Percentiles rank a stretch among this genome's conserved stretches.
These are phyloP conservation scores for Onygenales sp. DNA, from an alignment of 2,329 filamentous ascomycete genomes.

Conservation along the genomic window DNA sequence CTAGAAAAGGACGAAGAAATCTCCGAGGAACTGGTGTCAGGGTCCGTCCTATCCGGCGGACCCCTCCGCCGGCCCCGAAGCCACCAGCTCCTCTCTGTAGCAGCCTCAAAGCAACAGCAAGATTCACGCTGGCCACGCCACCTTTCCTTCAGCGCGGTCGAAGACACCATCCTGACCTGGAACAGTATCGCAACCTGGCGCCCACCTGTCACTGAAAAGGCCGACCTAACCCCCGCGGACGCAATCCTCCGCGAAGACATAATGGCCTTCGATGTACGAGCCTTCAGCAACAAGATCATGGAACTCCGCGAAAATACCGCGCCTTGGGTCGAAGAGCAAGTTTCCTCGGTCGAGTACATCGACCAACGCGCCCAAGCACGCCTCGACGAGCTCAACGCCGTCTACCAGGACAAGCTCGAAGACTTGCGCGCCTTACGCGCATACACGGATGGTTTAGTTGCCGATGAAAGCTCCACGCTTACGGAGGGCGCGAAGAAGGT, in stretches of 20 bases:
- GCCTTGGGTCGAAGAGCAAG: conserved; percentile 35
- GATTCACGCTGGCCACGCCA: conserved; percentile 31
- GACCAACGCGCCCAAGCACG: conserved; percentile 55
- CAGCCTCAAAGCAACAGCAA: conserved; percentile 12
- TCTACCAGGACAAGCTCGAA: conserved; percentile 63
- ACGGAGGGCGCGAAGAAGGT: conserved; percentile 67
- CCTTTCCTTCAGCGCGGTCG: conserved; percentile 39
- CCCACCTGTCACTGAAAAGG: conserved; percentile 22
- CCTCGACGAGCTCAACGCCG: conserved; percentile 53
- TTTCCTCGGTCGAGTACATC: conserved; percentile 44
- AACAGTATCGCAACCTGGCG: conserved; percentile 19
- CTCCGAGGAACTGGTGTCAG: not conserved
- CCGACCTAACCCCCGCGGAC: conserved; percentile 32
- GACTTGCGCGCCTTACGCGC: conserved; percentile 60
- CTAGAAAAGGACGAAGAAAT: not conserved
- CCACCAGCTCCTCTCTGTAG: conserved; percentile 17
- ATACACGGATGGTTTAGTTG: conserved; percentile 58
- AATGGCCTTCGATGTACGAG: conserved; percentile 25
- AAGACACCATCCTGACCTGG: conserved; percentile 34
- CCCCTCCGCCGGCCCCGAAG: conserved; percentile 29
- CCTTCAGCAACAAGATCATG: conserved; percentile 27
- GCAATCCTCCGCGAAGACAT: conserved; percentile 30
- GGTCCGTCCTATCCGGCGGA: not conserved
- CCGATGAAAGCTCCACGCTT: conserved; percentile 58
- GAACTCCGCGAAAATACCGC: conserved; percentile 27